Evolutionary conservation across 306 rosid species (phyloP).

Genomic region (Quercus mongolica): DNA sequence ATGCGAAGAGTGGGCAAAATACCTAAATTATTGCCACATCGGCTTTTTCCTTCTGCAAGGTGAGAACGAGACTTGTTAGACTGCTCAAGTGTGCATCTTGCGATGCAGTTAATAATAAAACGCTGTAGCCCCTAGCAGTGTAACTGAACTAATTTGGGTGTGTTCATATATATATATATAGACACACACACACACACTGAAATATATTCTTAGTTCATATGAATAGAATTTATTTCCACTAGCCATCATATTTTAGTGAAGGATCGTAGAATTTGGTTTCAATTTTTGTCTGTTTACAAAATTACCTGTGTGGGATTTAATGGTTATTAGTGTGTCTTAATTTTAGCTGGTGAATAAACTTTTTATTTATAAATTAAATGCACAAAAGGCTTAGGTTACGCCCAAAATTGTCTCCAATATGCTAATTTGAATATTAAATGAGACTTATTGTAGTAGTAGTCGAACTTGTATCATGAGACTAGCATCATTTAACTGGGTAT

Average conservation of each 20-base stretch:
- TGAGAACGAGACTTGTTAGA: conserved; percentile 34
- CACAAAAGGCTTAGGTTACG: neutral
- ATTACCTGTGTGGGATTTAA: too few relatives aligned
- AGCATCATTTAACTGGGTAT: too few relatives aligned
- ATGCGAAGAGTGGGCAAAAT: conserved; percentile 95
- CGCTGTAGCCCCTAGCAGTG: neutral
- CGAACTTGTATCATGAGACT: too few relatives aligned
- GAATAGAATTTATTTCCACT: too few relatives aligned
- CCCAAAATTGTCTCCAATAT: neutral
- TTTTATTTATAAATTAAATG: neutral
- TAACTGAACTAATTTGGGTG: conserved; percentile 12
- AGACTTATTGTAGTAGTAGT: neutral
- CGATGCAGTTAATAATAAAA: neutral
- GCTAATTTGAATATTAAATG: neutral
- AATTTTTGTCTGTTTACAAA: too few relatives aligned
- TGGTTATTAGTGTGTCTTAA: too few relatives aligned
- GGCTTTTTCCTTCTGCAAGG: conserved; percentile 96
- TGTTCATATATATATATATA: neutral
- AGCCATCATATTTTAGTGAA: too few relatives aligned
- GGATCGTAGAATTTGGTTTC: too few relatives aligned
- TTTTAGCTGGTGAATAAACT: neutral
- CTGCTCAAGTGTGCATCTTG: neutral
- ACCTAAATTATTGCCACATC: conserved; percentile 91
- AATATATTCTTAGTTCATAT: too few relatives aligned
- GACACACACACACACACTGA: too few relatives aligned